Conservation (phyloP, 208 protist species). For the Trypanosomatidae sp. region DNA sequence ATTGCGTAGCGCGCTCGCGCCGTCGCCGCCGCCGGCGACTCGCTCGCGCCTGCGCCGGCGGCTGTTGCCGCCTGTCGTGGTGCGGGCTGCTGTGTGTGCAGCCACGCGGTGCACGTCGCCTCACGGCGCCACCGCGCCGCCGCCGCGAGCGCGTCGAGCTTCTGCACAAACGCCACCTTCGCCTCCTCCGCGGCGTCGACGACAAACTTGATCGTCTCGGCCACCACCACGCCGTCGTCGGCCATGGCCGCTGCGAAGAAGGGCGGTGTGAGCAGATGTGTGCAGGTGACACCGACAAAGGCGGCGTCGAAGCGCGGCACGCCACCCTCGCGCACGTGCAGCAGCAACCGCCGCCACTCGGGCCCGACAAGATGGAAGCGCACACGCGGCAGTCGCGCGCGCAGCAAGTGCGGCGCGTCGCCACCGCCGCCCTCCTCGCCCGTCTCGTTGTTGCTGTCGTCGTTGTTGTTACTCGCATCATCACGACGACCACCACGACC, state of each 20-base stretch:
- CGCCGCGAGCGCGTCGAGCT: constrained; percentile 33
- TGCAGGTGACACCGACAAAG: constrained; percentile 71
- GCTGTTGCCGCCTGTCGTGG: constrained; percentile 4
- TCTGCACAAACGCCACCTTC: constrained; percentile 55
- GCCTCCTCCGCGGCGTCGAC: constrained; percentile 63
- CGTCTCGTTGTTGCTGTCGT: no score
- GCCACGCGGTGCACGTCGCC: constrained; percentile 11
- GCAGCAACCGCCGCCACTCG: constrained; percentile 53
- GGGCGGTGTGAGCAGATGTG: constrained; percentile 38
- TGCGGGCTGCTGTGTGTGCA: constrained; percentile 44
- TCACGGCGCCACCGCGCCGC: constrained; percentile 30
- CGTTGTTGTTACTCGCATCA: no score
- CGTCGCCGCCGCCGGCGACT: constrained; percentile 31
- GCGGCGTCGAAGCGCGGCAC: constrained; percentile 40
- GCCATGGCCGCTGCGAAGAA: constrained; percentile 35
- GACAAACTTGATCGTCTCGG: constrained; percentile 87
- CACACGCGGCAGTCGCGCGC: constrained; percentile 33
- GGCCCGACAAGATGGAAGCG: constrained; percentile 71
- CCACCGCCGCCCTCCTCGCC: no score
- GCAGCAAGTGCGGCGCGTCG: no score
- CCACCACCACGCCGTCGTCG: constrained; percentile 41
- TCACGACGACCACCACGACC: no score
- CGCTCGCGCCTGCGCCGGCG: neutral
- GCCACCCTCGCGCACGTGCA: constrained; percentile 17
- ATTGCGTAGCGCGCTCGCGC: constrained; percentile 35